Conservation (phyloP, 257 asterid genomes). For the Anisodus tanguticus region DNA sequence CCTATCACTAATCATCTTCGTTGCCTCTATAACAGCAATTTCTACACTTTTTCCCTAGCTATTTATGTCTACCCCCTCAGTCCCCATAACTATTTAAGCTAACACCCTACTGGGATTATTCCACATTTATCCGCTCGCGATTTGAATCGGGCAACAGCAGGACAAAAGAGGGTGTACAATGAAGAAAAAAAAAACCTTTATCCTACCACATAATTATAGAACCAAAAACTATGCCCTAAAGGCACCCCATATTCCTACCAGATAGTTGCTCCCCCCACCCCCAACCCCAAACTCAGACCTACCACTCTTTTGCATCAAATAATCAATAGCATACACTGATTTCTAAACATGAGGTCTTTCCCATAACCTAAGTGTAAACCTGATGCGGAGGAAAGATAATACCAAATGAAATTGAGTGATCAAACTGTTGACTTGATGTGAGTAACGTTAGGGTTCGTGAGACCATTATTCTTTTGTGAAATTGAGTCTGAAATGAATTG, state of each 20-base stretch:
- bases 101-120: background rate
- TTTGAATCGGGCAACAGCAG: background rate
- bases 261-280: background rate
- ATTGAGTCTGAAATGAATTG: background rate
- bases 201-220: background rate
- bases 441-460: conserved; percentile 1
- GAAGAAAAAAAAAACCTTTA: background rate
- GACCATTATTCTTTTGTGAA: background rate
- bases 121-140: background rate
- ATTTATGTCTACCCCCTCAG: too few species aligned
- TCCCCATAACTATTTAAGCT: too few species aligned
- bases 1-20: background rate
- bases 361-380: background rate
- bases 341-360: background rate
- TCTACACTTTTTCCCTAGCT: too few species aligned
- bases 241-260: background rate
- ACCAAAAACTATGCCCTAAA: background rate
- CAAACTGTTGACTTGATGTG: background rate
- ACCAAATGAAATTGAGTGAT: background rate
- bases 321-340: background rate
- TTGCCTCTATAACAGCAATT: too few species aligned
- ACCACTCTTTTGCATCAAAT: background rate
- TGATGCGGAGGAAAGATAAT: background rate
- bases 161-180: background rate
- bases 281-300: background rate